Evolutionary conservation across 345 rosid genomes (phyloP), one percentile per base, ranked within the genome.

Genomic region (Corchorus capsularis): DNA sequence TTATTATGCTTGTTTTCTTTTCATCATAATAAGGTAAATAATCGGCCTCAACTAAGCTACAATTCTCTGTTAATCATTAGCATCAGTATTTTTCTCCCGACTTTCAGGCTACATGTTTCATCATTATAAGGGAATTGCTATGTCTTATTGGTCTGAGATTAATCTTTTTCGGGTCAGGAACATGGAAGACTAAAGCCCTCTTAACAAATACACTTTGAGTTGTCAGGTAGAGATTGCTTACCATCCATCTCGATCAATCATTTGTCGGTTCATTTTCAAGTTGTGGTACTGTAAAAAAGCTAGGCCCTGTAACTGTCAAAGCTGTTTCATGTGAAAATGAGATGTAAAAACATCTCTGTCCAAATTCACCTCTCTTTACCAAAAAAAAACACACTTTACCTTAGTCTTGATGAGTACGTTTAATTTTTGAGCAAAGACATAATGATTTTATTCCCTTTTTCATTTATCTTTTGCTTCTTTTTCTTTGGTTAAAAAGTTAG

Each of bases 381-480:
- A 39, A 39, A 39, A 39, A 39, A 39, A 27, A 27, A 27, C 27
- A 27, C 27, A 27, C 27, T 27, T 27, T 64, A n/a, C 59, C 53
- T 60, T 17, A 60, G 57, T 47, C 69, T 79, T 68, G n/a, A 34
- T 66, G 54, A 74, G 47, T 60, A 74, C 59, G 69, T 47, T 68
- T 75, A 12, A 74, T 55, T 43, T 27, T 73, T 55, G 73, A 75
- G 22, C 67, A 63, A 59, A 65, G 43, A 39, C 49, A 65, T 79
- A 67, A 75, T 66, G 32, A 77, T 67, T 69, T 41, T 41, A 17
- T 75, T 55, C 27, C 27, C 74, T 45, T 34, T 73, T 41, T 22
- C 39, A 17, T 59, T 15, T 75, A 68, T 41, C 60, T 39, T 69
- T 80, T 65, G 19, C 76, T 54, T 34, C 43, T 52, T n/a, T 69